Evolutionary conservation across 257 asterid species (phyloP), one percentile per base, ranked within the genome.

Genomic region (Solanum chilense): DNA sequence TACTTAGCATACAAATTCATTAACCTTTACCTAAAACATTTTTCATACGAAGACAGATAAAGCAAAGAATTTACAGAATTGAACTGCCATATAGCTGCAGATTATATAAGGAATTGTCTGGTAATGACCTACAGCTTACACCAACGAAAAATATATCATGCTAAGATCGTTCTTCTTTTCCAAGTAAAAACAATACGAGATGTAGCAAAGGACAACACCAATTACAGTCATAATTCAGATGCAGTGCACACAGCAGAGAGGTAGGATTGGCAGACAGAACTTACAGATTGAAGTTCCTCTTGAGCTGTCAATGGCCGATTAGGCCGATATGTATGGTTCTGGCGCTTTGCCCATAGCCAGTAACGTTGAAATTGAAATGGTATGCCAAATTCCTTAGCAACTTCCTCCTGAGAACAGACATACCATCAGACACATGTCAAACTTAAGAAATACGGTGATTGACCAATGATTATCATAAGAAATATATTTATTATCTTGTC

Each of bases 301-400:
- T 86, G 94, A 82, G 92, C 91, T 23, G 93, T 93, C 89, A 96
- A 91, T 31, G 98, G 94, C 74, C 98, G 94, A 86, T 96, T 94
- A 42, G 99, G 99, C 31, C 98, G 94, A 88, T 94, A 95, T 3
- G 98, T 95, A 82, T 95, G 98, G 88, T 95, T 95, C 86, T 94
- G 98, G 68, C 98, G 94, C 90, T 95, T 95, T 62, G 98, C 98
- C 98, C 98, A 95, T 76, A 93, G 88, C 98, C 98, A 95, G 90
- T 93, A 94, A 81, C 98, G 97, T 81, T 93, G 98, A 87, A 89
- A 94, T 81, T 93, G 95, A 66, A 94, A 93, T n/a, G 98, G 97
- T 88, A 95, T 87, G 37, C 94, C 96, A 75, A 95, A 92, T 89
- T 95, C 98, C 89, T 93, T 95, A 25, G 98, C 97, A 81, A 95